Evolutionary conservation across 345 rosid genomes (phyloP), one percentile per base, ranked within the genome.

Genomic region (Noccaea caerulescens): DNA sequence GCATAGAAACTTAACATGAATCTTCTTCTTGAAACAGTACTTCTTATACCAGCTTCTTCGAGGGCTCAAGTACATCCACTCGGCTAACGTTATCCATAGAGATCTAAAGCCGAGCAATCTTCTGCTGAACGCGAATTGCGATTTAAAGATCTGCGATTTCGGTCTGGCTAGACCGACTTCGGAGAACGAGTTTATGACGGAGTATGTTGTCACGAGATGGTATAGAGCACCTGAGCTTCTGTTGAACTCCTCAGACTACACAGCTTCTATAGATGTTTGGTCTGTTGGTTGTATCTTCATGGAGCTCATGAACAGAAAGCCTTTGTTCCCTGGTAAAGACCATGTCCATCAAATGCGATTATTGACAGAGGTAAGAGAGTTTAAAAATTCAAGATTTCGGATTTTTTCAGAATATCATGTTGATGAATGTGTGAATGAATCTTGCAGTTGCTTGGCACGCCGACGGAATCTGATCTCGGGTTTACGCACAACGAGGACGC

Each of bases 141-240:
- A 92, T 76, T 77, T 95, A 16, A 95, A 95, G 86, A 88, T 95
- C 18, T 84, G 93, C 44, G 99, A 95, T 80, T 92, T 95, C 34
- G 99, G 98, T 59, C 88, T 95, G 8, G 99, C 99, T 38, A 82
- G 99, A 25, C 96, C 94, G 13, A 71, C 91, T 66, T 80, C 97
- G 0, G 98, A 92, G 85, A 90, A 87, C 52, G 99, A 95, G 71
- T 82, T 89, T 58, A 95, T 92, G 99, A 95, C 99, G 0, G 99
- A 95, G 68, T 95, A 95, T 81, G 99, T 95, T 63, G 98, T 95
- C 30, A 95, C 99, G 1, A 86, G 99, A 76, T 95, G 97, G 99
- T 95, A 92, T 56, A 79, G 99, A 66, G 98, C 99, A 44, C 99
- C 99, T 0, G 99, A 95, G 84, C 79, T 95, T 44, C 66, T 95